Evolutionary conservation across 2,329 filamentous ascomycete species (phyloP).

Genomic region (Fusarium veterinarium): DNA sequence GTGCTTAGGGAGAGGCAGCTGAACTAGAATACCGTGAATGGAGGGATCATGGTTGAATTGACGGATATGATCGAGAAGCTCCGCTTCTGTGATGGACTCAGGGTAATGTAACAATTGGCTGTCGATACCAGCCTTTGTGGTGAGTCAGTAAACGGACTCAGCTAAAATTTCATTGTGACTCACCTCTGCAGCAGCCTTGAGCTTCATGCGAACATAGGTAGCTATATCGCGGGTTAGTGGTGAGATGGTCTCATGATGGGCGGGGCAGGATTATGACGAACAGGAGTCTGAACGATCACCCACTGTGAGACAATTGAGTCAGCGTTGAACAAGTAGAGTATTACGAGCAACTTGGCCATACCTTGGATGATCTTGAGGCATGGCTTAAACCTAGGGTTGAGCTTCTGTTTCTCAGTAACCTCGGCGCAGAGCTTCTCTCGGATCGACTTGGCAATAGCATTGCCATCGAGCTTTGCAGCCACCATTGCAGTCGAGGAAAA

Average conservation of each 20-base stretch:
- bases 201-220: slow-evolving; percentile 99
- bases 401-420: slow-evolving; percentile 82
- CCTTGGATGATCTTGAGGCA: slow-evolving; percentile 95
- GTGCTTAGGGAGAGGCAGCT: slow-evolving; percentile 88
- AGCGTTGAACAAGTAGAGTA: slow-evolving; percentile 30
- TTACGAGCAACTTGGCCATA: slow-evolving; percentile 53
- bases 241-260: slow-evolving; percentile 32
- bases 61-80: slow-evolving; percentile 85
- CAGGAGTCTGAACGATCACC: slow-evolving; percentile 93
- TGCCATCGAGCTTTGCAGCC: slow-evolving; percentile 94
- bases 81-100: slow-evolving; percentile 82
- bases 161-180: slow-evolving; percentile 29
- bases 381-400: slow-evolving; percentile 89
- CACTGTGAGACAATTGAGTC: slow-evolving; percentile 64
- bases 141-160: background rate
- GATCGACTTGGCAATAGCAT: slow-evolving; percentile 91
- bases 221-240: slow-evolving; percentile 60
- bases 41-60: slow-evolving; percentile 86
- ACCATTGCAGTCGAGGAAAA: slow-evolving; percentile 76
- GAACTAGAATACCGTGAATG: slow-evolving; percentile 93
- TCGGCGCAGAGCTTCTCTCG: slow-evolving; percentile 83
- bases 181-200: slow-evolving; percentile 95
- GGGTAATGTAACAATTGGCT: slow-evolving; percentile 89
- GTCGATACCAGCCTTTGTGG: slow-evolving; percentile 80
- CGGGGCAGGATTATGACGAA: slow-evolving; percentile 54